Conservation (phyloP, 208 protist genomes). For the Leishmania lainsoni region DNA sequence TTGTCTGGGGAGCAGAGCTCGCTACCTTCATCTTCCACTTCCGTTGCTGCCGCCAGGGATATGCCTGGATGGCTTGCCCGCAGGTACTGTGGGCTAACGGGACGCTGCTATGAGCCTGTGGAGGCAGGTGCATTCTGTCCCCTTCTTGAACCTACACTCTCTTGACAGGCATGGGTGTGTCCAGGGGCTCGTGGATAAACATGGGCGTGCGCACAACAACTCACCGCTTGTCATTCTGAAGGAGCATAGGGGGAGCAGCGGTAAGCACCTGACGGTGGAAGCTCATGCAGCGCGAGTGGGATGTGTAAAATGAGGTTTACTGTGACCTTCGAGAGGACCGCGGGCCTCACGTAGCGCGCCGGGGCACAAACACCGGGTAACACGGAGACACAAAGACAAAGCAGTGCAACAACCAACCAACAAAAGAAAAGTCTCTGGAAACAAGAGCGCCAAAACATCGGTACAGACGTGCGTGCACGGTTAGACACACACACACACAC, state of each 20-base stretch:
- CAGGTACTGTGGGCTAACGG: not conserved
- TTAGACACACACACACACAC: no score
- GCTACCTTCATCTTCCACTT: not conserved
- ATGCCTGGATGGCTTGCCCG: not conserved
- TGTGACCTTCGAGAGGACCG: not conserved
- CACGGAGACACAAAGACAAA: not conserved
- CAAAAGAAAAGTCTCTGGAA: not conserved
- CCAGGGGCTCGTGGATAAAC: not conserved
- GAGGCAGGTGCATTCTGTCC: not conserved
- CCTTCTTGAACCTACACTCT: not conserved
- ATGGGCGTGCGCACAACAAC: not conserved
- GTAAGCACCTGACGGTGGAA: not conserved
- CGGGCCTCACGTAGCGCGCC: no score
- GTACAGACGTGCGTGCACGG: not conserved
- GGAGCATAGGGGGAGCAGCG: not conserved
- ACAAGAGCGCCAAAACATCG: not conserved
- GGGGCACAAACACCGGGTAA: not conserved
- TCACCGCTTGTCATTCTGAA: not conserved
- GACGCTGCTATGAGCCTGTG: not conserved
- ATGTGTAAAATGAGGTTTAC: not conserved
- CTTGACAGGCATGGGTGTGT: not conserved
- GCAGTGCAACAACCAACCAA: not conserved
- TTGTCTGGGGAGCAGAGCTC: not conserved
- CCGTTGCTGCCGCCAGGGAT: not conserved
- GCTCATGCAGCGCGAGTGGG: not conserved